These are phyloP conservation scores for Cercophora samala DNA, from an alignment of 495 filamentous ascomycete genomes.

Conservation along the genomic window DNA sequence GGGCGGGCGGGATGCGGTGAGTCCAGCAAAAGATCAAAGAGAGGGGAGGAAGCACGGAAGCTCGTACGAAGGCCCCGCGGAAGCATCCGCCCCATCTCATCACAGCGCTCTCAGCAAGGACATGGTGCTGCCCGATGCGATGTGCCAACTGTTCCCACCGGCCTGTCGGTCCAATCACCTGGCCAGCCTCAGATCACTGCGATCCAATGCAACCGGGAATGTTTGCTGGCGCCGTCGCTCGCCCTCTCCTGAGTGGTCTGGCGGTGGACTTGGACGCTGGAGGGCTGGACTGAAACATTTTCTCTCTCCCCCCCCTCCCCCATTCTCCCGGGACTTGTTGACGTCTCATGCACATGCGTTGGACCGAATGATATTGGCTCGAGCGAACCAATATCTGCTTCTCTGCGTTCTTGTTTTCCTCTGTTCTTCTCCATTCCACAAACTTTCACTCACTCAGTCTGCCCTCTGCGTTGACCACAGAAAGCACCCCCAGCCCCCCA, in stretches of 20 bases:
- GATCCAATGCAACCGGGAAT: neutral
- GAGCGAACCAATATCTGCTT: neutral
- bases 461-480: neutral
- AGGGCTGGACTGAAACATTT: neutral
- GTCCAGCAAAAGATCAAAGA: neutral
- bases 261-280: neutral
- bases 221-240: constrained; percentile 8
- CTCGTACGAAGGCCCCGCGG: neutral
- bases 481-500: neutral
- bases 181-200: neutral
- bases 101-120: neutral
- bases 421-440: neutral
- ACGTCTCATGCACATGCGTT: neutral
- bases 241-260: neutral
- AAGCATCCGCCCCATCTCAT: neutral
- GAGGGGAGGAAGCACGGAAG: too few relatives aligned
- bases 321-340: neutral
- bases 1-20: neutral
- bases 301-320: neutral
- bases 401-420: constrained; percentile 5
- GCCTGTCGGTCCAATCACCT: constrained; percentile 5
- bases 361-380: constrained; percentile 4
- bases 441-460: neutral
- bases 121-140: constrained; percentile 8
- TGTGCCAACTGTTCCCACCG: neutral